Evolutionary conservation across 2,329 filamentous ascomycete species (phyloP), one percentile per base, ranked within the genome.

Genomic region (Verruconis gallopava): DNA sequence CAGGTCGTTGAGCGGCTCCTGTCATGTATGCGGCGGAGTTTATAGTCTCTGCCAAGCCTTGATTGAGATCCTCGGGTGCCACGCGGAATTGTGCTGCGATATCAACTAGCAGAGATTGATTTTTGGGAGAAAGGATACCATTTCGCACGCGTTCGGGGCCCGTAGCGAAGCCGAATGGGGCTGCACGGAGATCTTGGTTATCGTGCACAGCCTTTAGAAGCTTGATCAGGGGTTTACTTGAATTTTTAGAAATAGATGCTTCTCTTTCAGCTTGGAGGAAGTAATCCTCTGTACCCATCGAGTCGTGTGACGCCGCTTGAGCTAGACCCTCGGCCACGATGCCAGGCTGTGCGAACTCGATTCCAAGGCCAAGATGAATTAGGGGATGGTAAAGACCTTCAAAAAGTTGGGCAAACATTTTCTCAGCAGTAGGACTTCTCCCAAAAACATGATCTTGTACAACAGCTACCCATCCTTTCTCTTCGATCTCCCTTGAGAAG

Each of bases 311-410:
- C 3, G 46, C 50, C 4, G 52, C 50, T 41, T 55, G 49, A 3
- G 52, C 50, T 9, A 55, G 47, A 11, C 43, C 50, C 38, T 55
- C 53, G 4, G 52, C 52, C 9, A 55, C 38, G 30, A 55, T 48
- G 18, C 14, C 19, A 1, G 48, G 48, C 21, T 50, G 49, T 19
- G 51, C 40, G 45, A 51, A 55, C 41, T 54, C 51, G n/a, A 55
- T 44, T 13, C 47, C 53, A 5, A 51, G 43, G 17, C 52, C 53
- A 4, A 55, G 35, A 41, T 54, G 51, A 32, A 55, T 55, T 25
- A 55, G 18, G 13, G 48, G 46, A 40, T 50, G 48, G 22, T 48
- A 47, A 5, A 38, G 33, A 12, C 46, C 48, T 20, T 49, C 30
- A 14, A 19, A 21, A 17, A 42, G 6, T 5, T 28, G n/a, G 17